phyloP scores from a whole-genome alignment of 2,329 filamentous ascomycete species.

The Dothideomycetes sp. region DNA sequence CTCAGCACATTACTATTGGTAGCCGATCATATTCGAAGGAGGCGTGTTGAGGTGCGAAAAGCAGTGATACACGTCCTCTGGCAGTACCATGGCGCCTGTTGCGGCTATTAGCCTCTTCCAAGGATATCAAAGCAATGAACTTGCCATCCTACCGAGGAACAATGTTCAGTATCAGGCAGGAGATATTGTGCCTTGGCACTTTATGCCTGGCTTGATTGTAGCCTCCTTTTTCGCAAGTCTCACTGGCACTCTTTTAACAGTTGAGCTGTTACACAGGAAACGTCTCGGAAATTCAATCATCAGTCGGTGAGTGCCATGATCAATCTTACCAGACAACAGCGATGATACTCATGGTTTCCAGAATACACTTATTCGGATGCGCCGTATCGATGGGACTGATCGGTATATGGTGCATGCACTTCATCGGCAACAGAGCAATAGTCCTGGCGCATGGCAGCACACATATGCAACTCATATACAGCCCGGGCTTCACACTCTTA shows the following conservation, averaged over 20 bases:
- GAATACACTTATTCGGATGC: slow-evolving; percentile 30
- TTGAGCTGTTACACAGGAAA: slow-evolving; percentile 70
- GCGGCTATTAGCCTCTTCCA: not conserved
- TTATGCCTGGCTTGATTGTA: slow-evolving; percentile 50
- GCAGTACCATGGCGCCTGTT: not conserved
- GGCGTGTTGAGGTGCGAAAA: too few relatives aligned
- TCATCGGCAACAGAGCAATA: slow-evolving; percentile 72
- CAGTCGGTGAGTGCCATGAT: slow-evolving; percentile 49
- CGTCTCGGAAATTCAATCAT: slow-evolving; percentile 57
- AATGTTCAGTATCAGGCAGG: slow-evolving; percentile 19
- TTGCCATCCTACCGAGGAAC: not conserved
- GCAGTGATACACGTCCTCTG: too few relatives aligned
- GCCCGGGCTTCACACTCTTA: slow-evolving; percentile 56
- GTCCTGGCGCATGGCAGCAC: slow-evolving; percentile 52
- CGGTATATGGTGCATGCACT: slow-evolving; percentile 55
- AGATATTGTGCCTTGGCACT: slow-evolving; percentile 27
- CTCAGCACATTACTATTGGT: too few relatives aligned
- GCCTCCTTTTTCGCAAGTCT: slow-evolving; percentile 61
- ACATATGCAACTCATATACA: slow-evolving; percentile 64
- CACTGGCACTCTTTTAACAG: slow-evolving; percentile 63
- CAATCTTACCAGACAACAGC: not conserved
- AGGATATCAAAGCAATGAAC: not conserved
- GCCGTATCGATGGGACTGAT: slow-evolving; percentile 35
- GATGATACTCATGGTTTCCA: slow-evolving; percentile 12
- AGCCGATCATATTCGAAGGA: too few relatives aligned